Conservation (phyloP, 2,329 filamentous ascomycete species). For the Diaporthe citriasiana region DNA sequence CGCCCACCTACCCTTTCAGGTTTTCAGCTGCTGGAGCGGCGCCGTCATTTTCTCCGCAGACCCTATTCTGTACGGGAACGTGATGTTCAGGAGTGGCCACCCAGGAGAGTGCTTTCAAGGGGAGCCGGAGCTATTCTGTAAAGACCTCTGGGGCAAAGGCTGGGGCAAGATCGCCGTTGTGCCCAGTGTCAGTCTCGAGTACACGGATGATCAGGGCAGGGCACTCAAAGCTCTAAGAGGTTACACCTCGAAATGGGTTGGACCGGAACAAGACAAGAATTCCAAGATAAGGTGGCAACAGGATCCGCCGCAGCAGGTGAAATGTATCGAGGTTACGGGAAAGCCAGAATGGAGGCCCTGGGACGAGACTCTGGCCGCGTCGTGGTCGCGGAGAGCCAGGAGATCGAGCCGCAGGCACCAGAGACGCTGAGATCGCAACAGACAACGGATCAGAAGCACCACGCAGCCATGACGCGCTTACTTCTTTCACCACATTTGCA, state of each 20-base stretch:
- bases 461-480: not conserved
- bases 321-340: conserved; percentile 61
- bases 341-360: conserved; percentile 60
- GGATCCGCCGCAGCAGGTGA: conserved; percentile 61
- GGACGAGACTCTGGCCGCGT: conserved; percentile 50
- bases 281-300: conserved; percentile 58
- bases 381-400: not conserved
- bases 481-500: not conserved
- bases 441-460: not conserved
- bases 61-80: conserved; percentile 59
- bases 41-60: conserved; percentile 62
- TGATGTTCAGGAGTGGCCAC: conserved; percentile 60
- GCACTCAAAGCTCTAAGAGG: conserved; percentile 66
- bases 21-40: conserved; percentile 74
- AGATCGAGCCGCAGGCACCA: not conserved
- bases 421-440: not conserved
- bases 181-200: conserved; percentile 69
- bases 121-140: conserved; percentile 69
- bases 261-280: conserved; percentile 46
- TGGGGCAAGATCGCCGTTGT: conserved; percentile 68
- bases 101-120: conserved; percentile 65
- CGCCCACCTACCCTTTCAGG: conserved; percentile 65
- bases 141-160: conserved; percentile 67
- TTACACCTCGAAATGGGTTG: conserved; percentile 57
- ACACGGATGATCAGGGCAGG: conserved; percentile 60